These are phyloP conservation scores for Rhizopus delemar DNA, from an alignment of 371 early-diverging fungal species.

Conservation along the genomic window DNA sequence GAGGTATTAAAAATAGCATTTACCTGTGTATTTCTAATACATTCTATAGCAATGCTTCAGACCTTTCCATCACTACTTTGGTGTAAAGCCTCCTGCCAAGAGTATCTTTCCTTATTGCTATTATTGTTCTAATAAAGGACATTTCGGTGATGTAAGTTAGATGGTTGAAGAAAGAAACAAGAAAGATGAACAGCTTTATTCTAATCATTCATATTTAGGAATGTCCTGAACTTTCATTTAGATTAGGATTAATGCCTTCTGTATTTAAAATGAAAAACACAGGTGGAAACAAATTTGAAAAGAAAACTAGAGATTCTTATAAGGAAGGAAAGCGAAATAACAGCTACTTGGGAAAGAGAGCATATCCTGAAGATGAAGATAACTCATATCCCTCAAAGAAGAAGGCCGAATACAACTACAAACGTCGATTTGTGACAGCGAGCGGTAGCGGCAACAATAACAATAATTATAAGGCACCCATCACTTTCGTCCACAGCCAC, in stretches of 20 bases:
- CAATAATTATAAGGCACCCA: background rate
- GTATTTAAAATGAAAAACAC: conserved; percentile 18
- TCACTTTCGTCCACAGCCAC: too few relatives aligned
- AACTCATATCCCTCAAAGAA: too few relatives aligned
- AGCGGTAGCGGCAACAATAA: background rate
- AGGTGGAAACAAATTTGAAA: conserved; percentile 2
- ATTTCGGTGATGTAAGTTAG: conserved; percentile 26
- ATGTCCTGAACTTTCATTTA: background rate
- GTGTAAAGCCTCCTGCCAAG: background rate
- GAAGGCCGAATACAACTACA: too few relatives aligned
- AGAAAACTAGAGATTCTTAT: too few relatives aligned
- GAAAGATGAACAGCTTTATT: background rate
- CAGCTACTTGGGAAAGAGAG: background rate
- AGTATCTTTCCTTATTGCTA: conserved; percentile 14
- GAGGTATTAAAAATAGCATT: too few relatives aligned
- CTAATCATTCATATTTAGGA: background rate
- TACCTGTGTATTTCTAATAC: background rate
- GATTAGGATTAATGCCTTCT: conserved; percentile 8
- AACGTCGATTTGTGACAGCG: background rate
- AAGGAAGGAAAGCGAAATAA: background rate
- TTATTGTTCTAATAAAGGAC: conserved; percentile 17
- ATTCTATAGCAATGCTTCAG: conserved; percentile 15
- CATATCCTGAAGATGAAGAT: conserved; percentile 8
- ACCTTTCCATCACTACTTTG: conserved; percentile 12
- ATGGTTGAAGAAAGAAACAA: background rate